A percentile compares a stretch with the other conserved stretches of the same genome.
These are phyloP conservation scores for Cladophialophora chaetospira DNA, from an alignment of 2,329 filamentous ascomycete species.

Conservation along the genomic window DNA sequence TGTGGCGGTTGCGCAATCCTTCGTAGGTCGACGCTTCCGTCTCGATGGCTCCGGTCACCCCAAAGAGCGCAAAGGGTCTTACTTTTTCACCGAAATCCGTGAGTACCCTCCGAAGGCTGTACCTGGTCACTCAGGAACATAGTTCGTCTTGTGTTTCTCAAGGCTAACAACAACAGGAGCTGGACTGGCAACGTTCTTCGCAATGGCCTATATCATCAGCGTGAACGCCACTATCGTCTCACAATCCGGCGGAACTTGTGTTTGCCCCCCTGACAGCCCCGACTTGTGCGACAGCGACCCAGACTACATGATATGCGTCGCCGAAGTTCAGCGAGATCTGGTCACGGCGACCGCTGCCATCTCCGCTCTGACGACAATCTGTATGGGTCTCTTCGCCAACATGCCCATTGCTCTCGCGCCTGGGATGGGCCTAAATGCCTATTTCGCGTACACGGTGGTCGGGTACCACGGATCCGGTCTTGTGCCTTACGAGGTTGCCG, in stretches of 20 bases:
- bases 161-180: too few relatives aligned
- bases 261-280: slow-evolving; percentile 58
- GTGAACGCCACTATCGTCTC: slow-evolving; percentile 71
- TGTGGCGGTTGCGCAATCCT: slow-evolving; percentile 62
- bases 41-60: slow-evolving; percentile 80
- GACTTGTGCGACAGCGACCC: slow-evolving; percentile 52
- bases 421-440: slow-evolving; percentile 82
- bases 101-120: too few relatives aligned
- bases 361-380: slow-evolving; percentile 75
- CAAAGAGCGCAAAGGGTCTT: slow-evolving; percentile 70
- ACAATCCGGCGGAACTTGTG: slow-evolving; percentile 73
- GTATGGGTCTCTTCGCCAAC: slow-evolving; percentile 81
- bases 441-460: slow-evolving; percentile 80
- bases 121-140: too few relatives aligned
- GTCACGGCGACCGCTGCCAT: slow-evolving; percentile 86
- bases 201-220: slow-evolving; percentile 80
- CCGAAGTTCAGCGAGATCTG: slow-evolving; percentile 71
- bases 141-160: too few relatives aligned
- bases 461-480: slow-evolving; percentile 72
- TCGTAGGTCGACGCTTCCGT: slow-evolving; percentile 72
- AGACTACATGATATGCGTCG: slow-evolving; percentile 49
- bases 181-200: slow-evolving; percentile 76
- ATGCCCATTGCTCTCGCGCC: slow-evolving; percentile 73
- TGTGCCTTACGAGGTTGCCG: slow-evolving; percentile 72
- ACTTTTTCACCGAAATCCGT: slow-evolving; percentile 82